Evolutionary conservation across 306 rosid species (phyloP), one percentile per base, ranked within the genome.

Genomic region (Malus asiatica): DNA sequence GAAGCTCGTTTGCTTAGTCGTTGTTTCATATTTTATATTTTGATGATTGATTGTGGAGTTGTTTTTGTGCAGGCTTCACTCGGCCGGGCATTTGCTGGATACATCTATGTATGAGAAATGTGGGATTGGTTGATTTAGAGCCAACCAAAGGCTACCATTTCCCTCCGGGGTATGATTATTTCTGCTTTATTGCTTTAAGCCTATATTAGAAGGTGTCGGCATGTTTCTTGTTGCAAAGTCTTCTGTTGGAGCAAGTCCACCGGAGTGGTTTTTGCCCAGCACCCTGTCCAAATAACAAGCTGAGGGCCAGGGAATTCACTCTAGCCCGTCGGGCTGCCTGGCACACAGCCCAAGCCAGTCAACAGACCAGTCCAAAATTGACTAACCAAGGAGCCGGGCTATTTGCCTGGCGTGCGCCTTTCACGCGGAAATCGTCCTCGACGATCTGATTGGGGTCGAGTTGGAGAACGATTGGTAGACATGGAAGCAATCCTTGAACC

Each of bases 21-120:
- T 22, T 16, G 68, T 30, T 65, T 65, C 27, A 5, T 65, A 4
- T 10, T 35, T 38, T 6, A 33, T 58, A 14, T 0, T 58, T 58
- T 8, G 27, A 16, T 8, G 16, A 18, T 51, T 60, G 7, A 18
- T 38, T 60, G 7, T 38, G 29, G 18, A 52, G 68, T 72, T 58
- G 60, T 33, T 33, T 48, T 15, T 81, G 53, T 70, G 29, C 69
- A 92, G 91, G 87, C 64, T 92, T 84, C 97, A 92, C 67, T 89
- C 96, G 18, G 93, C 97, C 2, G 92, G 93, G 58, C 91, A 90
- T 87, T 83, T 92, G 85, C 85, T 92, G 72, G 96, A 92, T 82
- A 23, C 75, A 30, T 92, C 22, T 70, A 38, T 92, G 96, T 69
- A 79, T 85, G 71, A 74, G 82, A 66, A 88, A 79, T 82, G 65